A percentile compares a stretch with the other conserved stretches of the same genome.
Evolutionary conservation across 495 filamentous ascomycete genomes (phyloP).

Genomic region (Halenospora varia): DNA sequence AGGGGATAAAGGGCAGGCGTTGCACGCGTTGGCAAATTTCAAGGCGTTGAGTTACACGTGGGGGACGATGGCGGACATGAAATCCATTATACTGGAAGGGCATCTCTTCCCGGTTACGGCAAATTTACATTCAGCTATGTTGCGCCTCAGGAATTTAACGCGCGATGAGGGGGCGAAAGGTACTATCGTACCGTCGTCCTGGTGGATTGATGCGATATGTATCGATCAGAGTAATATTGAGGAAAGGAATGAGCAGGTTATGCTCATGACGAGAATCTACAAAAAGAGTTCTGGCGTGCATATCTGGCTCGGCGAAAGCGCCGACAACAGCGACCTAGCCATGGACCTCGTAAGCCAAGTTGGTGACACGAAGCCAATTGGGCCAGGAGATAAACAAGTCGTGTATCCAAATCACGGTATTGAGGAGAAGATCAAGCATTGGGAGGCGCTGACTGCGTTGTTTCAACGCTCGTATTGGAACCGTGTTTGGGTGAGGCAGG

Average conservation of each 20-base stretch:
- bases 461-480: background rate
- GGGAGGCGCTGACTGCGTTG: background rate
- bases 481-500: slow-evolving; percentile 2
- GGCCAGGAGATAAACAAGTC: background rate
- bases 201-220: background rate
- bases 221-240: slow-evolving; percentile 1
- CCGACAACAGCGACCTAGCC: background rate
- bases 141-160: background rate
- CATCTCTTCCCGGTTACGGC: background rate
- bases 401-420: background rate
- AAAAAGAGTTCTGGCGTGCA: background rate
- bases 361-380: background rate
- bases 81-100: background rate
- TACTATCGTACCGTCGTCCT: background rate
- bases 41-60: background rate
- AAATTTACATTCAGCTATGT: background rate
- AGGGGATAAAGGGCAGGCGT: background rate
- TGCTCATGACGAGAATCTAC: background rate
- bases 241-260: background rate
- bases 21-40: background rate
- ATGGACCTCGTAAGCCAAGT: background rate
- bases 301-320: slow-evolving; percentile 5
- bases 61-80: background rate
- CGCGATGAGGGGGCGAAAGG: background rate
- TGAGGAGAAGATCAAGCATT: background rate